Base-by-base conservation (phyloP, 208 protist genomes). In the Wallacemonas sp. region DNA sequence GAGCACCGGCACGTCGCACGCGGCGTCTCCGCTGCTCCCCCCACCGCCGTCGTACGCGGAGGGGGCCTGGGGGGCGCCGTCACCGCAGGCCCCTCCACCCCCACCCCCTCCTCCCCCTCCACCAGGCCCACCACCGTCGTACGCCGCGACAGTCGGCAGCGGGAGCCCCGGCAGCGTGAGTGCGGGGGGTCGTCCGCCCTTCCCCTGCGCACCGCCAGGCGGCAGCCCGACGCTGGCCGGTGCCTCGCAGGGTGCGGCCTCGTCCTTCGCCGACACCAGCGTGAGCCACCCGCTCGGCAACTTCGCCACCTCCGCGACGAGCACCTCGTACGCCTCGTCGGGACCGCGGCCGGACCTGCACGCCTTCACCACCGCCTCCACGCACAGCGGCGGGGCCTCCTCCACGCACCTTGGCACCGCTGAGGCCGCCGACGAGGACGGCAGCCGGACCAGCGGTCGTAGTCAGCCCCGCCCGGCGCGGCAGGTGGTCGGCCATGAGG, bases 11-110 rank as follows among this genome's bases (percentile, higher is more conserved):
- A 4, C 3, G 29, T 44, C 52, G 16, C 7, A 10, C 26, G 22
- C 20, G n/a, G n/a, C 14, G 29, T 59, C 52, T 7, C 52, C 52
- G 3, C 25, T 59, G 18, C 26, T 59, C n/a, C 31, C 26, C 3
- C 52, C 52, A 10, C 52, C 52, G 10, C 52, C 52, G 52, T 16
- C 52, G n/a, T 59, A 59, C 52, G 11, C 52, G 29, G 52, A 55
- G 18, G 25, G 20, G 8, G 25, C 48, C 5, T 18, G 18, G 48
- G 48, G 7, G 25, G 3, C 25, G 4, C 20, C 8, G 25, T 7
- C 48, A 20, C 25, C 48, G 25, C 12, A 2, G 52, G 16, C 23
- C 16, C 52, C 52, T 7, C 26, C n/a, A 26, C 25, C 52, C 10
- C 48, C 48, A 55, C 25, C 25, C 22, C 22, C 7, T 41, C 36